phyloP scores from a whole-genome alignment of 306 rosid species.

The Clitoria ternatea region DNA sequence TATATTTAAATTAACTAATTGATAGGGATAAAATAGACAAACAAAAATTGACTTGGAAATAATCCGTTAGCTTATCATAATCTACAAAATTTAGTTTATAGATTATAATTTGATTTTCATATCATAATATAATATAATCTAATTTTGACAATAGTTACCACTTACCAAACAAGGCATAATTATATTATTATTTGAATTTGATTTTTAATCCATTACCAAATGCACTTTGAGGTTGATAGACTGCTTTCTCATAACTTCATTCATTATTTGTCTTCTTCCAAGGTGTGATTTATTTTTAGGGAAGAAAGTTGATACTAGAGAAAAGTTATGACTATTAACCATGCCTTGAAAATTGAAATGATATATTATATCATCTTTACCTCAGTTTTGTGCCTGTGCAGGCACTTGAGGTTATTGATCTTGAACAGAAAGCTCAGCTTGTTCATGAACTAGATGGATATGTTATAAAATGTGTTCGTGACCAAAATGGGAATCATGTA shows the following conservation, averaged over 20 bases:
- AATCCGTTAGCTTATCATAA: no score
- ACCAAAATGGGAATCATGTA: constrained; percentile 67
- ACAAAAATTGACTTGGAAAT: no score
- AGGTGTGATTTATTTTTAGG: not conserved
- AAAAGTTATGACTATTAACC: not conserved
- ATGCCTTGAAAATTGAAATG: not conserved
- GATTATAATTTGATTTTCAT: no score
- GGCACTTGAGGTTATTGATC: constrained; percentile 67
- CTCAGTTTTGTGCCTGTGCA: constrained; percentile 23
- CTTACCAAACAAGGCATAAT: no score
- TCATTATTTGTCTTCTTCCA: not conserved
- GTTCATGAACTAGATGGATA: constrained; percentile 60
- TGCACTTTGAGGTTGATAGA: not conserved
- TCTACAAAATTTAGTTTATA: no score
- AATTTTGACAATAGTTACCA: no score
- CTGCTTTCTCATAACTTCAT: not conserved
- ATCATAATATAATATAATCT: no score
- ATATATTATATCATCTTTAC: constrained; percentile 3
- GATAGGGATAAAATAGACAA: no score
- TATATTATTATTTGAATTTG: no score
- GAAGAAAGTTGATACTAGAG: not conserved
- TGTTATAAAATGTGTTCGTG: constrained; percentile 60
- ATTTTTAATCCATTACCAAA: no score
- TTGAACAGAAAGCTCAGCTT: constrained; percentile 56
- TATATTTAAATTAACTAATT: no score